Base-by-base conservation (phyloP, 352 stramenopile species). In the Lagenidium giganteum region DNA sequence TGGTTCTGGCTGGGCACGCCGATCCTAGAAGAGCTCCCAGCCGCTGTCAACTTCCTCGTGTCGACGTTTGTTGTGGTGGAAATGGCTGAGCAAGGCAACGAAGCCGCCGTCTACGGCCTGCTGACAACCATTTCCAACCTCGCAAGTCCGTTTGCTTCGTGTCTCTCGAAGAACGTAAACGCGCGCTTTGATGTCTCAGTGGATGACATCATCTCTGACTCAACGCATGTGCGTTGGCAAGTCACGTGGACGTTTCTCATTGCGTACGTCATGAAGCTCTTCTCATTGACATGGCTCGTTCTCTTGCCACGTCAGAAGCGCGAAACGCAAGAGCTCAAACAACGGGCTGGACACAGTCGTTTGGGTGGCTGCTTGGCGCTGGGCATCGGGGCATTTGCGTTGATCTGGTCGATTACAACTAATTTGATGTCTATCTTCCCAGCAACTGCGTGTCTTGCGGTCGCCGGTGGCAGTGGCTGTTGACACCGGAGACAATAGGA, bases 391-490 rank as follows among this genome's bases (percentile, higher is more conserved):
- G 14, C 42, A 3, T 79, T 81, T 43, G 67, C 75, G 21, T 30
- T 85, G 0, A 2, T 76, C 3, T 89, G 68, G 69, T 83, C 77
- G 1, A 51, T 86, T 13, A 47, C 39, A 0, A 81, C 73, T 3
- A 86, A 85, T 28, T 36, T 87, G 1, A 31, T 89, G 21, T 70
- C 61, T 3, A 65, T 87, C 20, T 85, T 87, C 33, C 46, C 57
- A 8, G 49, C 43, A 11, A 89, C 77, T 8, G 53, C 70, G 5
- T 89, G 77, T 37, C 42, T 83, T 1, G 50, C 67, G 11, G 43
- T 90, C 41, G 74, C 74, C 11, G 78, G 78, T 21, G 78, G 72
- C 5, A 25, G 43, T 1, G 77, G 77, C 1, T 87, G 73, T 53
- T 70, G 35, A 60, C n/a, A n/a, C n/a, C n/a, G n/a, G n/a, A n/a